Conservation (phyloP, 2,329 filamentous ascomycete species). For the Xylariaceae sp. region DNA sequence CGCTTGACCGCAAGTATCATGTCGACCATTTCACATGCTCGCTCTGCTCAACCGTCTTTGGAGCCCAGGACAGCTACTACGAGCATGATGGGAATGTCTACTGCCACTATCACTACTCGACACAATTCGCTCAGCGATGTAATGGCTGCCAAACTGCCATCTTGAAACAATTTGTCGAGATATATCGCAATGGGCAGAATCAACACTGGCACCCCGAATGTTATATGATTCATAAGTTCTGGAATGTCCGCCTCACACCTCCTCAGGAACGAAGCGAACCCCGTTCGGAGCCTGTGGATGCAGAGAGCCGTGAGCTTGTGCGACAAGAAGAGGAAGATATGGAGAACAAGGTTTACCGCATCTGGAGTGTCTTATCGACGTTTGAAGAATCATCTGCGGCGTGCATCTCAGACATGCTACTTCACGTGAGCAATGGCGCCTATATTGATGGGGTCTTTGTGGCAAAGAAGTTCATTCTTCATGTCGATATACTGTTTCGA, state of each 20-base stretch:
- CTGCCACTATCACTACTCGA: conserved; percentile 98
- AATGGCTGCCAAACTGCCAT: conserved; percentile 97
- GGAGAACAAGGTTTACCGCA: conserved; percentile 96
- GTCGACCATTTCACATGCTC: conserved; percentile 99
- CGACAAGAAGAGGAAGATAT: conserved; percentile 88
- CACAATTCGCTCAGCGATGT: conserved; percentile 92
- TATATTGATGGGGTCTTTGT: conserved; percentile 95
- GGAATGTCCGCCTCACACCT: conserved; percentile 87
- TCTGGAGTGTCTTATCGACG: conserved; percentile 95
- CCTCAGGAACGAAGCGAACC: conserved; percentile 55
- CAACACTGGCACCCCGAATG: conserved; percentile 99
- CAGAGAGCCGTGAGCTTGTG: conserved; percentile 72
- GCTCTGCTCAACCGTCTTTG: conserved; percentile 95
- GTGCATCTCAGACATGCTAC: conserved; percentile 97
- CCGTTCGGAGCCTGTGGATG: conserved; percentile 50
- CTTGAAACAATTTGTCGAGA: conserved; percentile 98
- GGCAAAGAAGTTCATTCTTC: conserved; percentile 93
- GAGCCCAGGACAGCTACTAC: conserved; percentile 97
- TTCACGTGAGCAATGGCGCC: conserved; percentile 96
- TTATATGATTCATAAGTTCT: conserved; percentile 99
- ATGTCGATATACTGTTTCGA: conserved; percentile 89
- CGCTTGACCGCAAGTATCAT: conserved; percentile 96
- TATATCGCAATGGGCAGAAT: conserved; percentile 95
- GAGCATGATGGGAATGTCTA: conserved; percentile 96
- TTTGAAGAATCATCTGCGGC: conserved; percentile 98